Evolutionary conservation across 1,284 basidiomycete species (phyloP).

Genomic region (Thecaphora thlaspeos): DNA sequence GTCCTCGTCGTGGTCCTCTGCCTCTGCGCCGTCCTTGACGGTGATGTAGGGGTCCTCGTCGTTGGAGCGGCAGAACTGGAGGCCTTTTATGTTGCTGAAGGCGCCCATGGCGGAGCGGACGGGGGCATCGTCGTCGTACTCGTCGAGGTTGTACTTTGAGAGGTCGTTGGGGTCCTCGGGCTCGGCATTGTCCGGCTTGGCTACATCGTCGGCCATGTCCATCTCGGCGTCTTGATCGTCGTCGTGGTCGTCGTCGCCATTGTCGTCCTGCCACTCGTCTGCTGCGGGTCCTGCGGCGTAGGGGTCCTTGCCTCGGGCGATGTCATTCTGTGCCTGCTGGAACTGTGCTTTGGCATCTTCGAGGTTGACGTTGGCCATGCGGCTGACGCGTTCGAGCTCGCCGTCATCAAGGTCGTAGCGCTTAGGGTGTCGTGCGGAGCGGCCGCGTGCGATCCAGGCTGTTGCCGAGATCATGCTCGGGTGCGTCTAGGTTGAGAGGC

Average conservation of each 20-base stretch:
- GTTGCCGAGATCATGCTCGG: conserved; percentile 62
- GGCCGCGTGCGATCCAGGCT: conserved; percentile 79
- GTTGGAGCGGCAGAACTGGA: conserved; percentile 86
- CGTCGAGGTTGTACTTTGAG: conserved; percentile 86
- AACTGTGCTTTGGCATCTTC: conserved; percentile 83
- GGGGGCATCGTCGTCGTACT: conserved; percentile 82
- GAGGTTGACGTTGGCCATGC: conserved; percentile 80
- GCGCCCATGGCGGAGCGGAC: conserved; percentile 66
- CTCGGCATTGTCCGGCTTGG: conserved; percentile 58
- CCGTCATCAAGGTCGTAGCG: conserved; percentile 89
- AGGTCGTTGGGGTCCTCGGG: conserved; percentile 71
- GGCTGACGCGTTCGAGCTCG: conserved; percentile 85
- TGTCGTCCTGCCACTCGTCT: conserved; percentile 38
- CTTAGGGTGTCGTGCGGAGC: conserved; percentile 72
- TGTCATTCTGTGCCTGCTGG: conserved; percentile 60
- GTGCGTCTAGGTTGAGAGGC: too few species aligned
- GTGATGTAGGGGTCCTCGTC: conserved; percentile 97
- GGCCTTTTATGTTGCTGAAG: conserved; percentile 93
- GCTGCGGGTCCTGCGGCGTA: conserved; percentile 28
- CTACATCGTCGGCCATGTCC: conserved; percentile 43
- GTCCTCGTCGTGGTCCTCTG: conserved; percentile 75
- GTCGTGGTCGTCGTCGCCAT: conserved; percentile 25
- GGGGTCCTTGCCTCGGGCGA: conserved; percentile 34
- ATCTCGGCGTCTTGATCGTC: conserved; percentile 65
- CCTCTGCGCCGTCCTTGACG: conserved; percentile 70